Evolutionary conservation across 2,329 filamentous ascomycete genomes (phyloP), one percentile per base, ranked within the genome.

Genomic region (Penicillium frequentans): DNA sequence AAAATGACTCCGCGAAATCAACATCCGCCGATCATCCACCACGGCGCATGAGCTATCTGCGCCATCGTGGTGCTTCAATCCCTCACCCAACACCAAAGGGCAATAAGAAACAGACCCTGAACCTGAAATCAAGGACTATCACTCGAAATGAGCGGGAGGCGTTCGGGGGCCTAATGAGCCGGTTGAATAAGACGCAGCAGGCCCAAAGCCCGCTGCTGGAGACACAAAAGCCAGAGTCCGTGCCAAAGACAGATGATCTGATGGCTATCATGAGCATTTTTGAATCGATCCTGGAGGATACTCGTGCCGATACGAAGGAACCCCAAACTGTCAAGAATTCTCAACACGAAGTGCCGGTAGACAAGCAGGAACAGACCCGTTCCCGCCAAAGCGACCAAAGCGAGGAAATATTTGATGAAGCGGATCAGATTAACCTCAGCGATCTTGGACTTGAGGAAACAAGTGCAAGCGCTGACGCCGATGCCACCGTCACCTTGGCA

Each of bases 21-120:
- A 19, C 49, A 5, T 6, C 37, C 7, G 19, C n/a, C 23, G 44
- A 33, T 23, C 21, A 31, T 11, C n/a, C 53, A 9, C 52, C 53
- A 10, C 57, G 58, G n/a, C 63, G 63, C 5, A 63, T 48, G 54
- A 68, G 62, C 57, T 69, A 66, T 55, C 35, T 73, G 37, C 65
- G 63, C 35, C 58, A 55, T 37, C 64, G 62, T 24, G 67, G 63
- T 19, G 55, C 61, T n/a, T 43, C 59, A 16, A 27, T 59, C 1
- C 44, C 59, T 11, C 19, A 52, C 7, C 29, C 43, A 49, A 45
- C 37, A 9, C 16, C 35, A 11, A 50, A 16, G 21, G 11, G 23
- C 3, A 16, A 27, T 16, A 46, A 46, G 9, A 19, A 33, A 24
- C 24, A 23, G n/a, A n/a, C 50, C 5, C 2, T 16, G 5, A 39